Base-by-base conservation (phyloP, 148 eudicot genomes). In the Spergularia marina region DNA sequence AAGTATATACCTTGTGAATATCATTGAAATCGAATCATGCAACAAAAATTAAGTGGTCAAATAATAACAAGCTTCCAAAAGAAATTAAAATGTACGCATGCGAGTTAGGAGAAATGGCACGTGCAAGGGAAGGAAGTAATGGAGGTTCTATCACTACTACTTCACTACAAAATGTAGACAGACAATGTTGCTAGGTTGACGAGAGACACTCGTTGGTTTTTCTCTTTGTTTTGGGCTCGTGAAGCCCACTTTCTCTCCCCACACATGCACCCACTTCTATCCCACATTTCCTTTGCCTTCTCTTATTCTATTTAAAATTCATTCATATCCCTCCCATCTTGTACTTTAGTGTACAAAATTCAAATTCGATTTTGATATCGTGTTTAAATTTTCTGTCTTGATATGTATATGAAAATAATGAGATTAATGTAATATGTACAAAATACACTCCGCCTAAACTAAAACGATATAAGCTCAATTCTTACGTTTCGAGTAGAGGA, bases 131-230 rank as follows among this genome's bases (percentile, higher is more conserved):
- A 39, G 54, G 30, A 53, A 39, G 34, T 16, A 1, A 62, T 70
- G 76, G 69, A 30, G 49, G 60, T 79, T 73, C 67, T 15, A 23
- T 23, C 25, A 23, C 25, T 23, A 23, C 25, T 23, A 23, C 25
- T 30, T 30, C 36, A 30, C 36, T 30, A 30, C 3, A 67, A 60
- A 65, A 56, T 65, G 67, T 65, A 81, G 82, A 59, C 41, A 54
- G 81, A 70, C 80, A 81, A 70, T 21, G 34, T 44, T 90, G 94
- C 79, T 91, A 76, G 88, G 88, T 90, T 90, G 90, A 88, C 91
- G 80, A 64, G 77, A 78, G 88, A 87, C 94, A 90, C 66, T 30
- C 64, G 51, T 73, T 74, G 75, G 36, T 75, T 74, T 62, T 61
- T 65, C 63, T 70, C 36, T 70, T 69, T 49, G 57, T 77, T 17